phyloP scores from a whole-genome alignment of 306 rosid genomes.

The Abrus precatorius region DNA sequence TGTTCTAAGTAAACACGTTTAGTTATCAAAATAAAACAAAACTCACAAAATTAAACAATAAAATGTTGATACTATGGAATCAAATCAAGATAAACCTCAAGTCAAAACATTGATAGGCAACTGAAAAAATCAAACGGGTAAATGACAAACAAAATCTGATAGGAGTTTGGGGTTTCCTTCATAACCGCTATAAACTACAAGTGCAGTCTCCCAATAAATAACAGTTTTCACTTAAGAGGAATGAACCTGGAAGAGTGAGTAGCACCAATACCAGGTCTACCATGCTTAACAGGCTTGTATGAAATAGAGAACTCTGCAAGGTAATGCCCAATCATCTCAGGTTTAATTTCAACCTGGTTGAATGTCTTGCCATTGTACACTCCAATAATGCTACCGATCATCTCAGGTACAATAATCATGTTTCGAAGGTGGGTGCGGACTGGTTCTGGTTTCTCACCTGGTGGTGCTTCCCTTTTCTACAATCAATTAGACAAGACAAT shows the following conservation, averaged over 20 bases:
- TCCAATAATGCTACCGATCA: constrained; percentile 91
- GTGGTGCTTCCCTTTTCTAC: constrained; percentile 92
- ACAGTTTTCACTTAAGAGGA: constrained; percentile 83
- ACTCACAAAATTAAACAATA: background rate
- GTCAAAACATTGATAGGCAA: constrained; percentile 38
- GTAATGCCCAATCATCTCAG: constrained; percentile 93
- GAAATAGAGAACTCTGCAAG: constrained; percentile 93
- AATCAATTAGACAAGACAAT: background rate
- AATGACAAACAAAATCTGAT: constrained; percentile 51
- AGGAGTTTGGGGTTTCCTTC: constrained; percentile 37
- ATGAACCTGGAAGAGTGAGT: constrained; percentile 98
- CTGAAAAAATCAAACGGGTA: background rate
- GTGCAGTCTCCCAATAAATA: constrained; percentile 27
- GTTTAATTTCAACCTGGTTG: constrained; percentile 93
- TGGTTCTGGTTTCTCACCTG: constrained; percentile 95
- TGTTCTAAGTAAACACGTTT: background rate
- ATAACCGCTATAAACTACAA: constrained; percentile 42
- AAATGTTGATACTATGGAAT: constrained; percentile 8
- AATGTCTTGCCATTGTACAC: constrained; percentile 97
- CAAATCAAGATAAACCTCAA: constrained; percentile 10
- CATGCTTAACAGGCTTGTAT: constrained; percentile 97
- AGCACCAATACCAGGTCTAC: constrained; percentile 99
- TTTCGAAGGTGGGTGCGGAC: constrained; percentile 93
- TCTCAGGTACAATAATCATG: constrained; percentile 92
- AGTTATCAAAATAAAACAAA: background rate